Base-by-base conservation (phyloP, 2,329 filamentous ascomycete genomes). In the Peltaster fructicola region DNA sequence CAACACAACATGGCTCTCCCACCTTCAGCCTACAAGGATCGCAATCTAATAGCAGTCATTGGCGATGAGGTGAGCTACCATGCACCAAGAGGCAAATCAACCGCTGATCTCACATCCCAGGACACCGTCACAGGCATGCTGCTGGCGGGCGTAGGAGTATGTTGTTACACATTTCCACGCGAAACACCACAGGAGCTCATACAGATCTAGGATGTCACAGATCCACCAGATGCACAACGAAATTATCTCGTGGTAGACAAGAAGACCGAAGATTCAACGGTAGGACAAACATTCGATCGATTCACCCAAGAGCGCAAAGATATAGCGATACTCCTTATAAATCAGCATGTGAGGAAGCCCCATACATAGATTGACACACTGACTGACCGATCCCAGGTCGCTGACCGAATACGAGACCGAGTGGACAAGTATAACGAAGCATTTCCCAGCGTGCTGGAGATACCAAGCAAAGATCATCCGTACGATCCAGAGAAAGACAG, bases 401-500 rank as follows among this genome's bases (percentile, higher is more conserved):
- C 88, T 25, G 88, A 98, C 50, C 72, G 71, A 50, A 98, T 98
- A 66, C 71, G 88, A 51, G 68, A 85, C 50, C 72, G 74, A 33
- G 75, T 98, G 39, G 88, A 98, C 53, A 72, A 70, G 17, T 93
- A 91, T 56, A 85, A 81, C 11, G 80, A 85, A 24, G 84, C 88
- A 4, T 98, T 98, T 56, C 88, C 88, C n/a, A 75, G 82, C 12
- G 67, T 98, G 27, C 70, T 98, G 30, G 88, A 98, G 54, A 95
- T 98, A 32, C 88, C 88, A 13, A 91, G 81, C 57, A 98, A 98
- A 63, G 88, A 98, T 52, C 88, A 98, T 51, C 88, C 88, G 2
- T 98, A 98, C 48, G 85, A 98, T 44, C 88, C 88, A 0, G 88
- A 98, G 57, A 98, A 98, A 62, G 88, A 98, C 53, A 95, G 85